phyloP scores from a whole-genome alignment of 2,329 filamentous ascomycete genomes.

The Talaromyces funiculosus region DNA sequence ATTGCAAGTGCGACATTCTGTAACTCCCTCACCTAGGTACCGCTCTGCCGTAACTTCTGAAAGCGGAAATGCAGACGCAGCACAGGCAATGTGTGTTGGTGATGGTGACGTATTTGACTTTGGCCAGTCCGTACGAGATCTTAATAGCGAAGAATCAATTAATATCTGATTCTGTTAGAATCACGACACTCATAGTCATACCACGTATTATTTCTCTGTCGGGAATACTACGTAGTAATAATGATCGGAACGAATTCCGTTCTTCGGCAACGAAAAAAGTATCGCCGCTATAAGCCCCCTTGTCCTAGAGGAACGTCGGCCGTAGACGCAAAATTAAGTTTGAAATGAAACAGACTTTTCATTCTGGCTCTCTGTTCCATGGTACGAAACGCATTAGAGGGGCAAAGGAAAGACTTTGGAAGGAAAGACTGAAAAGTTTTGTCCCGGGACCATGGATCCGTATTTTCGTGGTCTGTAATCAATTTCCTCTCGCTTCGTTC shows the following conservation, averaged over 20 bases:
- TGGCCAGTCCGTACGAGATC: background rate
- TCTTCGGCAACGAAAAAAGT: background rate
- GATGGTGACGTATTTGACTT: background rate
- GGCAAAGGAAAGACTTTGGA: background rate
- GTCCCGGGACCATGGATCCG: background rate
- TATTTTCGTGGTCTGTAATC: background rate
- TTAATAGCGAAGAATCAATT: background rate
- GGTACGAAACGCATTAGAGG: background rate
- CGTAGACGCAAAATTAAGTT: background rate
- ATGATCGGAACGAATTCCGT: background rate
- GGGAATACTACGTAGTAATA: background rate
- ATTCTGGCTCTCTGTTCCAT: background rate
- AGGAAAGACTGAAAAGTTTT: background rate
- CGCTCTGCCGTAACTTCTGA: background rate
- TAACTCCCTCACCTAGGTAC: background rate
- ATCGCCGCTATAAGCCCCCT: background rate
- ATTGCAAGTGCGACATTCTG: background rate
- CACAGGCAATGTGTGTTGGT: background rate
- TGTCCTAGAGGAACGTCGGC: background rate
- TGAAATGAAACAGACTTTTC: background rate
- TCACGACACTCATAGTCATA: background rate
- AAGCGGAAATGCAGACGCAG: background rate
- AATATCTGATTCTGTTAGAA: background rate
- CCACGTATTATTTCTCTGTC: background rate
- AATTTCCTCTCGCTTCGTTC: background rate